Evolutionary conservation across 2,329 filamentous ascomycete genomes (phyloP).

Genomic region (Monilinia fructicola): DNA sequence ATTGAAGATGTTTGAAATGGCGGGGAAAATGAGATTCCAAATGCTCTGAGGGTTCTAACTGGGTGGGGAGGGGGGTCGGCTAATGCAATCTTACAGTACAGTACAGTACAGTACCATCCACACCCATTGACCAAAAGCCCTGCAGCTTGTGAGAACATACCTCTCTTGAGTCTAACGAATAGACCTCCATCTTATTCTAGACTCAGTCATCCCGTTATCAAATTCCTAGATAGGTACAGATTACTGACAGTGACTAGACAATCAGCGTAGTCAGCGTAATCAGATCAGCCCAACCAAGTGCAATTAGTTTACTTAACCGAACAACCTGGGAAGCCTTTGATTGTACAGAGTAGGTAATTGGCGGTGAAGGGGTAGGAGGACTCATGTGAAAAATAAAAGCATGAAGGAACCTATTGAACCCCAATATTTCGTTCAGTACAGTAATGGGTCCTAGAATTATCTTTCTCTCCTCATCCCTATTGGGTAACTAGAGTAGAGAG

Average conservation of each 20-base stretch:
- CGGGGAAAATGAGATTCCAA: conserved; percentile 3
- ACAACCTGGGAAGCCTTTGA: neutral
- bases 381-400: neutral
- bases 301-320: neutral
- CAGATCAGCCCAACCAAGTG: no score
- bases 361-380: neutral
- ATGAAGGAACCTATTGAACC: neutral
- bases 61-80: neutral
- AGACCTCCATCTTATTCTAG: no score
- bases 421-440: neutral
- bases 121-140: no score
- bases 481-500: neutral
- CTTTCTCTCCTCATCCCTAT: neutral
- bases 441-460: neutral
- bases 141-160: no score
- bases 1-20: conserved; percentile 18
- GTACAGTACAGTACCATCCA: neutral
- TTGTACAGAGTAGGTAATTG: neutral
- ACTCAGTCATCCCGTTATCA: no score
- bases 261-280: no score
- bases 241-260: no score
- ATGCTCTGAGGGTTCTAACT: neutral
- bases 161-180: no score
- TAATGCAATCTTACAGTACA: neutral
- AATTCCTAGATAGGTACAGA: no score